Conservation (phyloP, 352 stramenopile genomes). For the Globisporangium nodosum region DNA sequence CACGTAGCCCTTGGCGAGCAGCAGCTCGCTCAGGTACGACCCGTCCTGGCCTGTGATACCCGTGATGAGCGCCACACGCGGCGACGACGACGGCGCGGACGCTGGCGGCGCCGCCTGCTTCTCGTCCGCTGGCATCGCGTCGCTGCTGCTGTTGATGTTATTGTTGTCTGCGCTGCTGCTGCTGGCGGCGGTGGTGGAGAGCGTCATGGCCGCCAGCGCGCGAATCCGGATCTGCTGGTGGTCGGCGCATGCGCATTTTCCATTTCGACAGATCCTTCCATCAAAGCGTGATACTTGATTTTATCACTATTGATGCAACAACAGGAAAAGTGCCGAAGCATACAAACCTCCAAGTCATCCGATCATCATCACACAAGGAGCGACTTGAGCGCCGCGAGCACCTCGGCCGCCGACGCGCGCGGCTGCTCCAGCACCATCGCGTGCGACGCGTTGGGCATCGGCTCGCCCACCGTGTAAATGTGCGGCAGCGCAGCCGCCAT, state of each 20-base stretch:
- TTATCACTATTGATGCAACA: neutral
- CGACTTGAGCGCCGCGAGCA: no score
- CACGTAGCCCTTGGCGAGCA: conserved; percentile 96
- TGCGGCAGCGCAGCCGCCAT: conserved; percentile 13
- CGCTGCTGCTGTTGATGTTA: neutral
- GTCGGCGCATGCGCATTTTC: neutral
- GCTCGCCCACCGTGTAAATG: conserved; percentile 19
- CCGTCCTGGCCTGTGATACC: conserved; percentile 99
- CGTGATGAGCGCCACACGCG: conserved; percentile 91
- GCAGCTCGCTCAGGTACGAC: conserved; percentile 96
- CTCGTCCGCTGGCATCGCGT: neutral
- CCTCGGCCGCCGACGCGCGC: no score
- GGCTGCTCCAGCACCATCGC: conserved; percentile 34
- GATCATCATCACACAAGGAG: no score
- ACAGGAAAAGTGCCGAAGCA: no score
- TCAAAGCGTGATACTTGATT: neutral
- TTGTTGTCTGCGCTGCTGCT: neutral
- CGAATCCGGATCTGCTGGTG: neutral
- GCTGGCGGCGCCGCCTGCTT: neutral
- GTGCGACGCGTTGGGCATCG: conserved; percentile 28
- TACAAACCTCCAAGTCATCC: no score
- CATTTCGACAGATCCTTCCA: neutral
- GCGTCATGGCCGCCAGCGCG: neutral
- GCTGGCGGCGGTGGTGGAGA: neutral
- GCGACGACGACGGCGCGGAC: neutral